A percentile compares a stretch with the other conserved stretches of the same genome.
These are phyloP conservation scores for Aureobasidium mangrovei DNA, from an alignment of 2,329 filamentous ascomycete species.

Conservation along the genomic window DNA sequence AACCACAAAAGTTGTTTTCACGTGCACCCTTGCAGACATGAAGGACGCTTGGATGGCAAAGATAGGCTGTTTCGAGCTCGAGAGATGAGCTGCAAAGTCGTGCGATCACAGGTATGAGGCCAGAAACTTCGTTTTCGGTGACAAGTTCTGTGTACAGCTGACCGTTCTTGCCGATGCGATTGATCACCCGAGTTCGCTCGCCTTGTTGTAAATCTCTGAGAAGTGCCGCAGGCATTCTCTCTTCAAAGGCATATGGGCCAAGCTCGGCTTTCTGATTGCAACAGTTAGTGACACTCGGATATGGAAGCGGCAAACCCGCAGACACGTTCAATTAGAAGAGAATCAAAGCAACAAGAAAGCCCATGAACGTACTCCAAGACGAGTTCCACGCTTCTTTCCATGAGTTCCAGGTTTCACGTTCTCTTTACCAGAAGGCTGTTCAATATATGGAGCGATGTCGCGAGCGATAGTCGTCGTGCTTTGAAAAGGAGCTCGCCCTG, in stretches of 20 bases:
- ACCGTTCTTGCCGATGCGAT: constrained; percentile 34
- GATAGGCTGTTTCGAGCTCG: constrained; percentile 59
- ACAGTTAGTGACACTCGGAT: neutral
- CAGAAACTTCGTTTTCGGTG: constrained; percentile 32
- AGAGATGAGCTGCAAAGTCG: constrained; percentile 51
- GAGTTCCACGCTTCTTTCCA: neutral
- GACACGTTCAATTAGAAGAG: neutral
- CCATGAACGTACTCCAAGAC: constrained; percentile 5
- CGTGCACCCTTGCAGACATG: constrained; percentile 71
- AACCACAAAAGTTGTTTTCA: constrained; percentile 81
- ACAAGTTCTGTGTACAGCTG: constrained; percentile 32
- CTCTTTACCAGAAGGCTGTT: neutral
- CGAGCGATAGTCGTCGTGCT: neutral
- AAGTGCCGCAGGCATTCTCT: constrained; percentile 35
- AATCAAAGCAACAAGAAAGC: neutral
- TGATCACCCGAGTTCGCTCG: constrained; percentile 27
- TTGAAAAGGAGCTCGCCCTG: neutral
- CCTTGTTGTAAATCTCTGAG: constrained; percentile 30
- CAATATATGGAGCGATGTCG: neutral
- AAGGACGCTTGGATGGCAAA: constrained; percentile 64
- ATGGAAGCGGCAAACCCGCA: neutral
- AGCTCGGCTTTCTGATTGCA: constrained; percentile 31
- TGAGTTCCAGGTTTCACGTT: neutral
- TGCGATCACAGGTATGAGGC: constrained; percentile 35
- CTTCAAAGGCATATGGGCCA: constrained; percentile 37